Percentiles rank a stretch among this genome's conserved stretches.
These are phyloP conservation scores for Mycena vulgaris DNA, from an alignment of 768 basidiomycete genomes.

Conservation along the genomic window DNA sequence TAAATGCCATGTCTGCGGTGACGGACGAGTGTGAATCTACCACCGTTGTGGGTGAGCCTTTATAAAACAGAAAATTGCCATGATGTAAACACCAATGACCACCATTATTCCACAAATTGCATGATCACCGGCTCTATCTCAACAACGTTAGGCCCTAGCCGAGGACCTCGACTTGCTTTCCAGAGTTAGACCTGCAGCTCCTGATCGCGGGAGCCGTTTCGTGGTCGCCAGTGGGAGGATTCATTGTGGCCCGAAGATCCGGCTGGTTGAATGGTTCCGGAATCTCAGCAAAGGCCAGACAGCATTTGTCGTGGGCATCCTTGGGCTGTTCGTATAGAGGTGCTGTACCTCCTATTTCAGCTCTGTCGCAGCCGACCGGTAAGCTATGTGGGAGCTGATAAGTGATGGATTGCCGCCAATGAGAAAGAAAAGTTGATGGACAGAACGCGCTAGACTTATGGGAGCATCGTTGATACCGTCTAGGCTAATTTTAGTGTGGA, in stretches of 20 bases:
- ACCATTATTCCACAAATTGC: background rate
- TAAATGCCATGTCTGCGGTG: constrained; percentile 18
- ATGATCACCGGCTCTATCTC: constrained; percentile 5
- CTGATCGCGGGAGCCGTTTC: background rate
- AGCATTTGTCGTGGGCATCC: background rate
- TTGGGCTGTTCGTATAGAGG: no score
- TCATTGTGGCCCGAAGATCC: background rate
- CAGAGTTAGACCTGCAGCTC: background rate
- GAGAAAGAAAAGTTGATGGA: background rate
- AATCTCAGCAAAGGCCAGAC: no score
- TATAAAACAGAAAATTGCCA: constrained; percentile 4
- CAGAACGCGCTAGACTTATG: background rate
- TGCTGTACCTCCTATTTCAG: no score
- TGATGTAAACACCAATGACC: background rate
- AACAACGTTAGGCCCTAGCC: background rate
- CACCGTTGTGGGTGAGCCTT: background rate
- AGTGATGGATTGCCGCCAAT: background rate
- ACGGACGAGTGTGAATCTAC: background rate
- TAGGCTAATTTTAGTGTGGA: background rate
- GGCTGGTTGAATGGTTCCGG: background rate
- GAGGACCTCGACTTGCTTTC: background rate
- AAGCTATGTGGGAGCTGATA: background rate
- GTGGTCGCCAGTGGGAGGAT: background rate
- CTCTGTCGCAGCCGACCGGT: no score
- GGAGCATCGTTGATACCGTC: background rate